A percentile compares a stretch with the other conserved stretches of the same genome.
Evolutionary conservation across 306 rosid species (phyloP).

Genomic region (Ceratonia siliqua): DNA sequence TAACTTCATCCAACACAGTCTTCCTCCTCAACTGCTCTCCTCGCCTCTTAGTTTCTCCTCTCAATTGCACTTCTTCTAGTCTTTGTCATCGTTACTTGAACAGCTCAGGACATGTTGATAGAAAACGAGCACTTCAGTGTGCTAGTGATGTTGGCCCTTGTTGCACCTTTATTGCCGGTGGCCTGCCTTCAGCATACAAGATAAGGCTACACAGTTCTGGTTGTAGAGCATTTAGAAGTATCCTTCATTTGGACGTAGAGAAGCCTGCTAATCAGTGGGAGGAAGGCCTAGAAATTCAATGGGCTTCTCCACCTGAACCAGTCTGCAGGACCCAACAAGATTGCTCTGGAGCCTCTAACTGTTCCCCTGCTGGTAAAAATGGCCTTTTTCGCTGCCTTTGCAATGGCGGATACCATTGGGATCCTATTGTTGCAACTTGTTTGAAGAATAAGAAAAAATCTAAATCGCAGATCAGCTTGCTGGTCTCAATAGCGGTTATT

Average conservation of each 20-base stretch:
- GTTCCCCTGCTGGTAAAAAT: conserved; percentile 40
- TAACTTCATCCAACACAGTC: conserved; percentile 83
- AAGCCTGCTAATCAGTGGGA: conserved; percentile 76
- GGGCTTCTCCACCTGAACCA: conserved; percentile 79
- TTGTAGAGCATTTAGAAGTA: conserved; percentile 85
- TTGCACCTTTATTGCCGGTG: conserved; percentile 86
- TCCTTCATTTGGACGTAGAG: conserved; percentile 60
- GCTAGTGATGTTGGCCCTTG: conserved; percentile 67
- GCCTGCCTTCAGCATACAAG: conserved; percentile 86
- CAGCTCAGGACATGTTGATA: conserved; percentile 62
- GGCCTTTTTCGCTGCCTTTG: conserved; percentile 62
- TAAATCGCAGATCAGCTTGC: conserved; percentile 46
- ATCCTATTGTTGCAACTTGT: conserved; percentile 61
- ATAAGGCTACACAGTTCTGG: conserved; percentile 89
- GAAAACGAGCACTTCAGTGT: conserved; percentile 53
- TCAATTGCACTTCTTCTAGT: conserved; percentile 85
- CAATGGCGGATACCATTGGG: conserved; percentile 60
- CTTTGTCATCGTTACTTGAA: conserved; percentile 77
- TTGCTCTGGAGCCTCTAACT: conserved; percentile 61
- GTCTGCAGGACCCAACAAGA: conserved; percentile 64
- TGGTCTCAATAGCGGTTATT: conserved; percentile 48
- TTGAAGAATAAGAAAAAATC: conserved; percentile 45
- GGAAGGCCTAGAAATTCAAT: conserved; percentile 90
- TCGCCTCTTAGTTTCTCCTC: conserved; percentile 82
- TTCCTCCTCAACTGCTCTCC: conserved; percentile 88